Base-by-base conservation (phyloP, 257 asterid genomes). In the Rubia yunnanensis region DNA sequence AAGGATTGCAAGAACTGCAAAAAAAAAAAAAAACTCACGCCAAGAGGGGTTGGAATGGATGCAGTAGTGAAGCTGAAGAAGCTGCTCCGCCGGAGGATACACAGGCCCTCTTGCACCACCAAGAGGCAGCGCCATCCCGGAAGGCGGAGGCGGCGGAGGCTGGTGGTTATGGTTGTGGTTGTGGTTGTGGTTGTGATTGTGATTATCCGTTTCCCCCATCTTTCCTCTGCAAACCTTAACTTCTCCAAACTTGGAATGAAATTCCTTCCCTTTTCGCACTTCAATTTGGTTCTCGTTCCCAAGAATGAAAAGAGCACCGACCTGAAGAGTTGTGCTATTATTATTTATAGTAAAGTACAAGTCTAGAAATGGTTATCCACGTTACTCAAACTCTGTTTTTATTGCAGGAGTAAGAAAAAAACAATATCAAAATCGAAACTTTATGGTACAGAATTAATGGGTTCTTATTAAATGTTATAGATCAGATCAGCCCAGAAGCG, bases 21-120 rank as follows among this genome's bases (percentile, higher is more conserved):
- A 32, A 41, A 38, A 26, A 38, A 14, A 55, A 63, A 57, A 38
- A n/a, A 60, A 80, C 92, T 60, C 27, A 94, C 99, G 81, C 89
- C 95, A 80, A 66, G 95, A 84, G 63, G 99, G 99, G 66, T 94
- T 94, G 35, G 99, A 94, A 71, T 90, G 95, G 86, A 94, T 94
- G 87, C 99, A 94, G 80, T 94, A 94, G 72, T 88, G 81, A 63
- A 94, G 99, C 79, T 94, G 99, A 66, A 77, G 91, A 5, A 94
- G 89, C 76, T 94, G 99, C 49, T 94, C 99, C 1, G 96, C 84
- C 5, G 99, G 98, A 22, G 95, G 91, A 60, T 41, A 88, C 61
- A 73, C 18, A 13, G 98, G 95, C 1, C 99, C 99, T 76, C 82
- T 86, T 2, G 99, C 87, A 35, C 95, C 69, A 73, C 99, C 99